phyloP scores from a whole-genome alignment of 2,329 filamentous ascomycete genomes.

The Sclerotiophoma versabilis region DNA sequence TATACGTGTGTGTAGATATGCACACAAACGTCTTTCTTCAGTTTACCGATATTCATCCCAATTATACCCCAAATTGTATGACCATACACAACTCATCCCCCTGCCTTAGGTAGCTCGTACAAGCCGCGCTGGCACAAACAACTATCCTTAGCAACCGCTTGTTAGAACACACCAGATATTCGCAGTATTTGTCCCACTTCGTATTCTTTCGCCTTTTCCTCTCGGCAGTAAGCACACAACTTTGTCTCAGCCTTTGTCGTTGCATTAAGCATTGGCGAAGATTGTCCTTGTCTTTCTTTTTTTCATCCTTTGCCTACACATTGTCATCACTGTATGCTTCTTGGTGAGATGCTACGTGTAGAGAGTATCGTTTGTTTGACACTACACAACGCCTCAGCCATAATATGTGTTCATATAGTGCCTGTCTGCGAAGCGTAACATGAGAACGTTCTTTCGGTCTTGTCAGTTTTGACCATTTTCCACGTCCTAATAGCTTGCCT shows the following conservation, averaged over 20 bases:
- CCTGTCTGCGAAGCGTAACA: too few relatives aligned
- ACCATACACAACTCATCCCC: neutral
- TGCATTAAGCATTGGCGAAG: neutral
- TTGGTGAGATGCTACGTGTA: neutral
- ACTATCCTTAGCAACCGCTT: neutral
- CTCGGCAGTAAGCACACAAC: neutral
- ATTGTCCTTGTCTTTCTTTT: neutral
- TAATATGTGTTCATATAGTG: neutral
- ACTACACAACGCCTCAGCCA: neutral
- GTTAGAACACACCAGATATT: neutral
- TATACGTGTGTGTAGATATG: too few relatives aligned
- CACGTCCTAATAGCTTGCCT: too few relatives aligned
- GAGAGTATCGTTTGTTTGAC: slow-evolving; percentile 8
- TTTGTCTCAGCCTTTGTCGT: neutral
- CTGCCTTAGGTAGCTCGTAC: neutral
- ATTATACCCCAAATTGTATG: neutral
- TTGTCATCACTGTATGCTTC: neutral
- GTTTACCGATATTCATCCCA: neutral
- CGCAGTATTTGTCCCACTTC: neutral
- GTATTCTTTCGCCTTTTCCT: neutral
- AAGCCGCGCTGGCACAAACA: neutral
- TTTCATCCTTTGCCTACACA: neutral
- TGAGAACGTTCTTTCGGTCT: too few relatives aligned
- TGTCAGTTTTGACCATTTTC: too few relatives aligned
- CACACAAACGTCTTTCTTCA: neutral